phyloP scores from a whole-genome alignment of 1,139 yeast species.

The Sugiyamaella neomexicana region DNA sequence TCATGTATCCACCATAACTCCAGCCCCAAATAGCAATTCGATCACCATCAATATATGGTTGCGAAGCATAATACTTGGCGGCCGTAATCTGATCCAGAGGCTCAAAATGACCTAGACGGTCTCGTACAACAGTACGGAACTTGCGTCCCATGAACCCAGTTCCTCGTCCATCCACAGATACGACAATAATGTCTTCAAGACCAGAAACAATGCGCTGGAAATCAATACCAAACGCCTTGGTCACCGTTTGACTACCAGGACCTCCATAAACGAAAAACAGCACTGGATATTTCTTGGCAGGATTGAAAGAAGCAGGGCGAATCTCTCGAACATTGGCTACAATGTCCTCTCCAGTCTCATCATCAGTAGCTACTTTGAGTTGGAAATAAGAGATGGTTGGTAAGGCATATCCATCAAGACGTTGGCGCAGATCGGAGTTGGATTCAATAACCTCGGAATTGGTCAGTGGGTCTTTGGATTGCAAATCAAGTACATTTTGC shows the following conservation, averaged over 20 bases:
- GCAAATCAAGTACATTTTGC: constrained; percentile 56
- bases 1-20: constrained; percentile 85
- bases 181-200: constrained; percentile 67
- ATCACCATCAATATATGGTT: constrained; percentile 56
- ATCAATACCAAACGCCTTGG: constrained; percentile 53
- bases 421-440: constrained; percentile 36
- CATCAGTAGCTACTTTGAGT: constrained; percentile 47
- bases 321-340: constrained; percentile 71
- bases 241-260: constrained; percentile 82
- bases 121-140: constrained; percentile 64
- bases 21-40: constrained; percentile 95
- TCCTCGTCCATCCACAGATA: constrained; percentile 91
- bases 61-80: constrained; percentile 58
- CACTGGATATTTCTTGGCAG: constrained; percentile 61
- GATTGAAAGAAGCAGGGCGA: constrained; percentile 65
- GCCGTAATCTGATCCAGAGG: constrained; percentile 75
- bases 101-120: constrained; percentile 81
- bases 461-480: constrained; percentile 36
- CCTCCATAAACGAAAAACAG: constrained; percentile 90
- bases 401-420: constrained; percentile 46
- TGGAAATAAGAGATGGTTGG: constrained; percentile 58
- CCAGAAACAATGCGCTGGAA: constrained; percentile 74
- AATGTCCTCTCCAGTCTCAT: constrained; percentile 43
- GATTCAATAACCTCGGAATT: constrained; percentile 42
- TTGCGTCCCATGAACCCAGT: constrained; percentile 89